These are phyloP conservation scores for Wickerhamiella kazuoi DNA, from an alignment of 805 yeast genomes.

Conservation along the genomic window DNA sequence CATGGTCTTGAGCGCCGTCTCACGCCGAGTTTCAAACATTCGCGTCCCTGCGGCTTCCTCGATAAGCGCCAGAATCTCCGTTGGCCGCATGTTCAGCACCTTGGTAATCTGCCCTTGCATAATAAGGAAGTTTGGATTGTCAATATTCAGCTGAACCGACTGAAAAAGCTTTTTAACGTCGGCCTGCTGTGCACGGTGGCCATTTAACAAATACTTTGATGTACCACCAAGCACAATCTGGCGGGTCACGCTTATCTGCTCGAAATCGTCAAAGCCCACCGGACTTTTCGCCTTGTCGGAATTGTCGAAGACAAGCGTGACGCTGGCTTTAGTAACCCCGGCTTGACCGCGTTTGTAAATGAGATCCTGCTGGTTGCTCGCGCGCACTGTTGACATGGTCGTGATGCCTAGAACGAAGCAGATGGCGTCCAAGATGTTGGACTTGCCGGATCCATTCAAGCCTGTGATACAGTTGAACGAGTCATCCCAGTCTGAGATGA, in stretches of 20 bases:
- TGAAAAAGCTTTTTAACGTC: constrained; percentile 81
- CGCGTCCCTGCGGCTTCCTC: constrained; percentile 98
- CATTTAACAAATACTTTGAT: constrained; percentile 81
- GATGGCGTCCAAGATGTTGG: constrained; percentile 89
- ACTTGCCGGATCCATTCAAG: constrained; percentile 91
- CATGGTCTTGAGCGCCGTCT: constrained; percentile 82
- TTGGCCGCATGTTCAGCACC: constrained; percentile 89
- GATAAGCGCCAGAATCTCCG: constrained; percentile 71
- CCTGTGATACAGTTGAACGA: constrained; percentile 98
- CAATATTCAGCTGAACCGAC: constrained; percentile 86
- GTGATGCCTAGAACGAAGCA: constrained; percentile 97
- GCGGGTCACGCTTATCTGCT: constrained; percentile 67
- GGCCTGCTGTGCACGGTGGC: constrained; percentile 90
- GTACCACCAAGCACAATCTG: constrained; percentile 84
- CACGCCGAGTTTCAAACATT: constrained; percentile 85
- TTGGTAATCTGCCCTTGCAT: constrained; percentile 99
- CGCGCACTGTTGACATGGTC: constrained; percentile 87
- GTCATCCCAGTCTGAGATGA: constrained; percentile 85
- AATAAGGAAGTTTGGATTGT: constrained; percentile 89
- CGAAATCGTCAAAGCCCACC: constrained; percentile 62
- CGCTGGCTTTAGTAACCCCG: constrained; percentile 92
- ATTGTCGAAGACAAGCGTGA: constrained; percentile 88
- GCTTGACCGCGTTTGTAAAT: constrained; percentile 97
- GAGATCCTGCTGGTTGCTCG: constrained; percentile 79
- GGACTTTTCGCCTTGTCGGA: constrained; percentile 61